Evolutionary conservation across 2,329 filamentous ascomycete species (phyloP).

Genomic region (Pyrenophora tritici-repentis): DNA sequence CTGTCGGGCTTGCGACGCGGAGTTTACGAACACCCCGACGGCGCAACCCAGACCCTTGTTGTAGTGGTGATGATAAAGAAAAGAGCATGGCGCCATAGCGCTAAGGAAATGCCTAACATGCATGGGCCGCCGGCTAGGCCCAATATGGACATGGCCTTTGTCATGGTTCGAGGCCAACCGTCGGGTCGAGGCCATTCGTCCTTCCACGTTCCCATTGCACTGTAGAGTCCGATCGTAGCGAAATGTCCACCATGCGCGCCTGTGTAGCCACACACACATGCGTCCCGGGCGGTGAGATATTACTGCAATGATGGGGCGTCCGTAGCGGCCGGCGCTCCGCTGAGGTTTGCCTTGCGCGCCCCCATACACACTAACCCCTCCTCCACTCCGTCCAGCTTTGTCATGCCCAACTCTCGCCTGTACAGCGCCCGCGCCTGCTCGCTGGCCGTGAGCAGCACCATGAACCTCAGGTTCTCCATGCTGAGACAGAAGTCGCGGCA

Average conservation of each 20-base stretch:
- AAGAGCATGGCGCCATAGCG: conserved; percentile 14
- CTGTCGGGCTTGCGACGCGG: conserved; percentile 1
- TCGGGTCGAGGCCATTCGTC: conserved; percentile 19
- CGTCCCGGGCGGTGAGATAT: conserved; percentile 2
- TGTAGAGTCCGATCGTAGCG: conserved; percentile 24
- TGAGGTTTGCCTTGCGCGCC: conserved; percentile 26
- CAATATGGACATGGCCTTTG: conserved; percentile 18
- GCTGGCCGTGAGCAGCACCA: conserved; percentile 34
- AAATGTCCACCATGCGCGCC: conserved; percentile 23
- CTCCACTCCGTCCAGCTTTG: conserved; percentile 24
- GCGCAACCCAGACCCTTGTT: conserved; percentile 8
- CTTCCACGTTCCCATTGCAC: conserved; percentile 25
- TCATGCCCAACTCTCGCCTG: conserved; percentile 36
- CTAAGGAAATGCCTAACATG: conserved; percentile 10
- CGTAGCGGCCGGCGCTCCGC: conserved; percentile 16
- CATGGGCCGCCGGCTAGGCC: conserved; percentile 21
- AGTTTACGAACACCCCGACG: conserved; percentile 1
- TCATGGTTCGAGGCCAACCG: conserved; percentile 22
- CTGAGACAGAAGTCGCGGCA: conserved; percentile 62
- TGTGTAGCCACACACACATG: conserved; percentile 8
- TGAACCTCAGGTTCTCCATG: conserved; percentile 62
- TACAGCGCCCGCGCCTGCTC: conserved; percentile 36
- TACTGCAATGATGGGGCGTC: conserved; percentile 8
- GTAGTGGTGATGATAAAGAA: conserved; percentile 11
- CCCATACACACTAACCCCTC: conserved; percentile 32